These are phyloP conservation scores for Sporisorium scitamineum DNA, from an alignment of 1,284 basidiomycete species.

Conservation along the genomic window DNA sequence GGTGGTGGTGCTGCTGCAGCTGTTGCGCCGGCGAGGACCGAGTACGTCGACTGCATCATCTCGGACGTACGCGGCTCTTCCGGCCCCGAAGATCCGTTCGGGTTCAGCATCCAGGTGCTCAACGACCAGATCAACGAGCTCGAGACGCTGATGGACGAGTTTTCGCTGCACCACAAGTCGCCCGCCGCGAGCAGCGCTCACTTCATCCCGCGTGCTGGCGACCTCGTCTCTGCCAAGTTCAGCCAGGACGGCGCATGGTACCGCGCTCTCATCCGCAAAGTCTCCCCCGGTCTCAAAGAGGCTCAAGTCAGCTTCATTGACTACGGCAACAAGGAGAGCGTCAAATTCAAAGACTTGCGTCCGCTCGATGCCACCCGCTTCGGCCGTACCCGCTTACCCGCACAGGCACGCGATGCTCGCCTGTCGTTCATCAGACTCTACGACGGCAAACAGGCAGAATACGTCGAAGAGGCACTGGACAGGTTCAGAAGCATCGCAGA, in stretches of 20 bases:
- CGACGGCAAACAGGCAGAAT: constrained; percentile 56
- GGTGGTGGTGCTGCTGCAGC: constrained; percentile 13
- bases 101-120: constrained; percentile 87
- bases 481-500: constrained; percentile 57
- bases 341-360: constrained; percentile 49
- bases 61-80: constrained; percentile 79
- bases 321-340: constrained; percentile 60
- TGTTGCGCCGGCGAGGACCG: constrained; percentile 71
- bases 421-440: constrained; percentile 60
- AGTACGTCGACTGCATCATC: constrained; percentile 91
- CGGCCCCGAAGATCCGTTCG: constrained; percentile 78
- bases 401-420: constrained; percentile 54
- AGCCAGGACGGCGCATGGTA: constrained; percentile 68
- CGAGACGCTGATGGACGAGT: constrained; percentile 92
- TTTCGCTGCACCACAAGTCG: constrained; percentile 73
- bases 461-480: constrained; percentile 59
- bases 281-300: constrained; percentile 44
- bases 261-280: constrained; percentile 55
- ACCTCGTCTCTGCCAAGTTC: constrained; percentile 82
- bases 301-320: constrained; percentile 57
- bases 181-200: constrained; percentile 70
- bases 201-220: constrained; percentile 80
- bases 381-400: constrained; percentile 46
- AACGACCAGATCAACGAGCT: constrained; percentile 73
- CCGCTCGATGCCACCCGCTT: constrained; percentile 56